A percentile compares a stretch with the other conserved stretches of the same genome.
These are phyloP conservation scores for Detonula confervacea DNA, from an alignment of 352 stramenopile species.

Conservation along the genomic window DNA sequence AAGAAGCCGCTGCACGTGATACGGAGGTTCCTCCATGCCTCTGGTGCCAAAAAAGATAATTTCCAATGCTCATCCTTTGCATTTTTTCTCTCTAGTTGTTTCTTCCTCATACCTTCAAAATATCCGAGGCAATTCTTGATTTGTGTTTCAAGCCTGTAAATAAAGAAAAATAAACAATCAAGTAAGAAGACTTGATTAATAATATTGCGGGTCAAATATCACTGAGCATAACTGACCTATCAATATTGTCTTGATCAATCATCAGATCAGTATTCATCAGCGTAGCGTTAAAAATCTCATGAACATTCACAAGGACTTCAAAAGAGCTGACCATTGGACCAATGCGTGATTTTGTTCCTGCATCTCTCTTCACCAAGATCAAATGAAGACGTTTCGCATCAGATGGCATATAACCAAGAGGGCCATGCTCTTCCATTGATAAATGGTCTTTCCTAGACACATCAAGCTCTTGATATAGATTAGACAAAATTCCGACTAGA, in stretches of 20 bases:
- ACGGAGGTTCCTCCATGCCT: not conserved
- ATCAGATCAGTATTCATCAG: not conserved
- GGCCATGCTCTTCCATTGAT: not conserved
- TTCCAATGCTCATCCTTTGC: not conserved
- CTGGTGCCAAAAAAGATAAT: not conserved
- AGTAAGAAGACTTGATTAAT: not conserved
- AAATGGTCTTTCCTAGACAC: not conserved
- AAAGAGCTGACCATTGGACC: not conserved
- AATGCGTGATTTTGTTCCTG: not conserved
- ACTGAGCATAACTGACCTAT: no score
- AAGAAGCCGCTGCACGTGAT: not conserved
- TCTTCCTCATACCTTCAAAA: slow-evolving; percentile 7
- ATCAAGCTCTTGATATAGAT: slow-evolving; percentile 17
- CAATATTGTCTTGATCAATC: not conserved
- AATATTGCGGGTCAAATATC: no score
- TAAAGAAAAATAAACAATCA: not conserved
- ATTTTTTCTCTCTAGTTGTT: not conserved
- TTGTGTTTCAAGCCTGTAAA: slow-evolving; percentile 13
- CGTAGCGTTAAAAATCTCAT: no score
- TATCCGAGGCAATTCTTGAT: slow-evolving; percentile 6
- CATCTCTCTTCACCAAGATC: not conserved
- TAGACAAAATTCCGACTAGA: slow-evolving; percentile 5
- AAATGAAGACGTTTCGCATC: not conserved
- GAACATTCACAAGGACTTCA: no score
- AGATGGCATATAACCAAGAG: not conserved